Base-by-base conservation (phyloP, 352 stramenopile genomes). In the Phytophthora pistaciae region DNA sequence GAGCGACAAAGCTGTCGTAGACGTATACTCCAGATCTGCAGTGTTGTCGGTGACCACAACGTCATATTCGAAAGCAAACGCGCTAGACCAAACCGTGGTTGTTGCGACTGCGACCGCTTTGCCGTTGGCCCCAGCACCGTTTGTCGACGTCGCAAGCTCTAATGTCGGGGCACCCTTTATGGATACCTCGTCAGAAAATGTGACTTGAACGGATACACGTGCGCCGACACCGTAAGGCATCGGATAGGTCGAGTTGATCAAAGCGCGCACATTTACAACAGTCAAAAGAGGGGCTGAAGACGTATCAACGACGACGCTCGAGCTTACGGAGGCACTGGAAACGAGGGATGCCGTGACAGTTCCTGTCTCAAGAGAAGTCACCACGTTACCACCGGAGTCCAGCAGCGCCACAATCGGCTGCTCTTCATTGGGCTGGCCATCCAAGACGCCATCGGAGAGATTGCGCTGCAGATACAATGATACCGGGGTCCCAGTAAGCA, bases 181-280 rank as follows among this genome's bases (percentile, higher is more conserved):
- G 21, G 80, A 70, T 4, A 96, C 85, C 60, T 96, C 88, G 40
- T 95, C 88, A 1, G 88, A 94, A 66, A 96, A 96, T 14, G 75
- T 87, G 3, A 96, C 77, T 72, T 89, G 74, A 46, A 96, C 62
- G 5, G 64, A 78, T 0, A 96, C 63, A 0, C 75, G 75, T 29
- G 87, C 83, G 0, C 90, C 90, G 6, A 92, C 85, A 13, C 88
- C 87, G 27, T 88, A 95, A 16, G 90, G 84, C 65, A 80, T 76
- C 5, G 74, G 67, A 46, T 79, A 92, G 3, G 73, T 53, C 4
- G 77, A 55, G 3, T 72, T 92, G 1, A 76, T 60, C 1, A 92
- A 27, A 8, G 84, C 79, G 20, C 55, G 56, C 0, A 94, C 82
- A 33, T 74, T 75, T 0, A 78, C n/a, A 23, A 95, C 65, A 5